Evolutionary conservation across 2,329 filamentous ascomycete species (phyloP).

Genomic region (Talaromyces piceae): DNA sequence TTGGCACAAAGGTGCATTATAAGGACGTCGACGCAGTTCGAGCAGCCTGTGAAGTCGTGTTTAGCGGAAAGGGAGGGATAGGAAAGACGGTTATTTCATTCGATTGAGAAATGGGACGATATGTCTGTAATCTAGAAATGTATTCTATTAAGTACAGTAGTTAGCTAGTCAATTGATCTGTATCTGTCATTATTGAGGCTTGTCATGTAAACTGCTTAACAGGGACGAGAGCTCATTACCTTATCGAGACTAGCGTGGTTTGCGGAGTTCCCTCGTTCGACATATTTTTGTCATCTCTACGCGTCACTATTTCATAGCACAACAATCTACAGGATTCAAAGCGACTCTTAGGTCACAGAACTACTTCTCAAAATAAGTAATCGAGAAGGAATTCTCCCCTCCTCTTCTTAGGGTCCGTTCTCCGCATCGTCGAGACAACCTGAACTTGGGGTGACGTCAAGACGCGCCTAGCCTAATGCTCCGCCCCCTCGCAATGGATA

Average conservation of each 20-base stretch:
- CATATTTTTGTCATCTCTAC: background rate
- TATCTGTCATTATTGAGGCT: background rate
- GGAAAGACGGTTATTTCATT: slow-evolving; percentile 35
- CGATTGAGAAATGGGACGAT: background rate
- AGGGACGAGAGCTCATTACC: background rate
- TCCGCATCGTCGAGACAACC: background rate
- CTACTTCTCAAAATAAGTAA: too few species aligned
- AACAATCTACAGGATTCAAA: background rate
- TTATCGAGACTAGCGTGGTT: background rate
- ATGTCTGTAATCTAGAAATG: background rate
- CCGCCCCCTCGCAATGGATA: background rate
- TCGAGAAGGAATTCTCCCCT: too few species aligned
- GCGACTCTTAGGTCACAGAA: too few species aligned
- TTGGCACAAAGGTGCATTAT: slow-evolving; percentile 34
- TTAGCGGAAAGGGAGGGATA: slow-evolving; percentile 34
- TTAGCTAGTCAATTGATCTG: too few species aligned
- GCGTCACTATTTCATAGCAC: background rate
- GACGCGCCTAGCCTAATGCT: background rate
- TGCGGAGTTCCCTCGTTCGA: background rate
- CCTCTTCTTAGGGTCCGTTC: too few species aligned
- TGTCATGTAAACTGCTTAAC: too few species aligned
- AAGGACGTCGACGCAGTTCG: slow-evolving; percentile 38
- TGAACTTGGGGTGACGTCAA: background rate
- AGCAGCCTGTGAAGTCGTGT: slow-evolving; percentile 32
- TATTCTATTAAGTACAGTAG: background rate